Percentiles rank a stretch among this genome's conserved stretches.
phyloP scores from a whole-genome alignment of 768 basidiomycete species.

The Mycena latifolia region DNA sequence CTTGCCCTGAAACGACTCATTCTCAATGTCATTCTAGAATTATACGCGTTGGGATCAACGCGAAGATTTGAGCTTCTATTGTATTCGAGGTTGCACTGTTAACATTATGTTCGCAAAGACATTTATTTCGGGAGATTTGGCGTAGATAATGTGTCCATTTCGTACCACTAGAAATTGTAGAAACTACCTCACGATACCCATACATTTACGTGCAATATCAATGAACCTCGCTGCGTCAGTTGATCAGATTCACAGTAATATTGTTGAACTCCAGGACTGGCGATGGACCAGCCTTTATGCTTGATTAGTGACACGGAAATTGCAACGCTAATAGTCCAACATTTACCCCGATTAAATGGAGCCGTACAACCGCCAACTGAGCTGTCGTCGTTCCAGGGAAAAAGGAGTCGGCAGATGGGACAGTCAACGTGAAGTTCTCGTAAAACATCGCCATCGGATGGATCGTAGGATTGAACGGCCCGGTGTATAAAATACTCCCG shows the following conservation, averaged over 20 bases:
- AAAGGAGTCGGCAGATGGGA: background rate
- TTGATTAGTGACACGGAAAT: background rate
- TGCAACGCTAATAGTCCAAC: background rate
- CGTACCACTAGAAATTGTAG: background rate
- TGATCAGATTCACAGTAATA: background rate
- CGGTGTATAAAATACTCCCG: constrained; percentile 10
- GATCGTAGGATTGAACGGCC: constrained; percentile 11
- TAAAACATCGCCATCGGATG: constrained; percentile 17
- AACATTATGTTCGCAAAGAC: no score
- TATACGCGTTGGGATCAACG: constrained; percentile 70
- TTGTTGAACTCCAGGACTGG: background rate
- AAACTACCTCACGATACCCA: background rate
- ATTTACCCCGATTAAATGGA: constrained; percentile 7
- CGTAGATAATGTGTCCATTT: no score
- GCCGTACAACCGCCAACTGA: constrained; percentile 23
- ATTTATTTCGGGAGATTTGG: no score
- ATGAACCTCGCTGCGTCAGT: no score
- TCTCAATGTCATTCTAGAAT: constrained; percentile 48
- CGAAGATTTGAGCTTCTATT: constrained; percentile 52
- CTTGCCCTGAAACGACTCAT: no score
- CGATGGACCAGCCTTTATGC: background rate
- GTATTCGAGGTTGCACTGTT: no score
- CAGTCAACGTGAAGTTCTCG: constrained; percentile 28
- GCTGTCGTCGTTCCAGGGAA: constrained; percentile 13
- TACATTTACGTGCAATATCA: no score